These are phyloP conservation scores for Logfia minima DNA, from an alignment of 129 eudicot genomes.

Conservation along the genomic window DNA sequence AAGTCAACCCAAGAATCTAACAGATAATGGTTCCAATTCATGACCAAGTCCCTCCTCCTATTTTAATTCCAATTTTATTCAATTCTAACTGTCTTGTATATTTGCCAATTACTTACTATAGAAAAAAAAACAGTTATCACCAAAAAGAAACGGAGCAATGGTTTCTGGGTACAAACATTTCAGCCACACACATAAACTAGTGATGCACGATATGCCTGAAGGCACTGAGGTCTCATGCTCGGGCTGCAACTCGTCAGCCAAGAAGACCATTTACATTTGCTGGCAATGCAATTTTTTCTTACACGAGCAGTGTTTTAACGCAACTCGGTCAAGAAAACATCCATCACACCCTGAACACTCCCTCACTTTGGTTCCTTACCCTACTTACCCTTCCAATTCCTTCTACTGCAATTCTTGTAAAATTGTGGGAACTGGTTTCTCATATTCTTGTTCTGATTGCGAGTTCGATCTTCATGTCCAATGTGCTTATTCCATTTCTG, in stretches of 20 bases:
- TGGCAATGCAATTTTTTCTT: constrained; percentile 37
- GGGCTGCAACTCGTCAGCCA: constrained; percentile 41
- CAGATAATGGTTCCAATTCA: not conserved
- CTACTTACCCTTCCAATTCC: constrained; percentile 44
- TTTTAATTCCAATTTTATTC: not conserved
- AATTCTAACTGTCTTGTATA: too few relatives aligned
- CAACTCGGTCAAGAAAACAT: constrained; percentile 37
- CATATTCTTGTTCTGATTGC: constrained; percentile 41
- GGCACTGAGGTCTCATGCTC: constrained; percentile 54
- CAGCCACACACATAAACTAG: constrained; percentile 63
- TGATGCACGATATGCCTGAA: constrained; percentile 47
- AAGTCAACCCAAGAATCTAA: constrained; percentile 15
- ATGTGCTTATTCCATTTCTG: constrained; percentile 39
- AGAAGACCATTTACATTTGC: constrained; percentile 28
- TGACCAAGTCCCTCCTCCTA: constrained; percentile 18
- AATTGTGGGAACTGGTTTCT: constrained; percentile 41
- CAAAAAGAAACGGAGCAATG: constrained; percentile 33
- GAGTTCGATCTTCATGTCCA: constrained; percentile 47
- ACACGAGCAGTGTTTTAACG: constrained; percentile 38
- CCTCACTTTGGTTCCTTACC: constrained; percentile 36
- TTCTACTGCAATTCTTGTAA: constrained; percentile 45
- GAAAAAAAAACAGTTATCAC: not conserved
- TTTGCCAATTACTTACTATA: not conserved
- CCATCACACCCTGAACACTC: constrained; percentile 44
- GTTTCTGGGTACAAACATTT: constrained; percentile 61